Percentiles rank a stretch among this genome's conserved stretches.
Conservation (phyloP, 805 yeast species). For the Komagataella populi region DNA sequence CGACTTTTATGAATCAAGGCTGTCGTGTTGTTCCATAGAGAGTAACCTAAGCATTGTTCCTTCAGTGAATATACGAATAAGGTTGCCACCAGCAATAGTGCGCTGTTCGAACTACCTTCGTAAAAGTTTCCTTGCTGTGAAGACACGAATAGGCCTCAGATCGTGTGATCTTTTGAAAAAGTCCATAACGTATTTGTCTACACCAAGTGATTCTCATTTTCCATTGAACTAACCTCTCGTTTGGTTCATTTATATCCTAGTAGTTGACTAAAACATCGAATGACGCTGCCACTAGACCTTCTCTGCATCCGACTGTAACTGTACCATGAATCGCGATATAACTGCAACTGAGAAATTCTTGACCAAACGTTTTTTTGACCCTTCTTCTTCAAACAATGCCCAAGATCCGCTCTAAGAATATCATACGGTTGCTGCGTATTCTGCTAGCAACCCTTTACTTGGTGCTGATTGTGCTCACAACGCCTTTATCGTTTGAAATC, state of each 20-base stretch:
- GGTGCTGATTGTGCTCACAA: conserved; percentile 58
- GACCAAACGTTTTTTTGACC: background rate
- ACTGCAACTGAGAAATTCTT: background rate
- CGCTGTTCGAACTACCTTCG: too few species aligned
- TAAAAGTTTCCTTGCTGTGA: too few species aligned
- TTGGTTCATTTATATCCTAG: too few species aligned
- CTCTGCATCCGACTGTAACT: too few species aligned
- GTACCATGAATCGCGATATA: background rate
- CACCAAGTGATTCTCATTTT: too few species aligned
- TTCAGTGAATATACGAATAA: too few species aligned
- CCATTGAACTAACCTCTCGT: too few species aligned
- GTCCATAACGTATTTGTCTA: too few species aligned
- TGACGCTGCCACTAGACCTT: background rate
- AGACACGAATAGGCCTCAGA: too few species aligned
- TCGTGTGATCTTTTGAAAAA: too few species aligned
- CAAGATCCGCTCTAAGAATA: background rate
- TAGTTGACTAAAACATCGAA: background rate
- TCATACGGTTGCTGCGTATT: conserved; percentile 6
- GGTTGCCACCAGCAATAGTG: too few species aligned
- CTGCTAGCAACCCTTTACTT: conserved; percentile 48
- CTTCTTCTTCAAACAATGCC: background rate
- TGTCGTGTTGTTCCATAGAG: background rate
- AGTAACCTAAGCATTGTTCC: too few species aligned
- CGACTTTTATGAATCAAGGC: background rate
- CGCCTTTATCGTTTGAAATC: conserved; percentile 87